Percentiles rank a stretch among this genome's conserved stretches.
These are phyloP conservation scores for Glebionis coronaria DNA, from an alignment of 129 eudicot species.

Conservation along the genomic window DNA sequence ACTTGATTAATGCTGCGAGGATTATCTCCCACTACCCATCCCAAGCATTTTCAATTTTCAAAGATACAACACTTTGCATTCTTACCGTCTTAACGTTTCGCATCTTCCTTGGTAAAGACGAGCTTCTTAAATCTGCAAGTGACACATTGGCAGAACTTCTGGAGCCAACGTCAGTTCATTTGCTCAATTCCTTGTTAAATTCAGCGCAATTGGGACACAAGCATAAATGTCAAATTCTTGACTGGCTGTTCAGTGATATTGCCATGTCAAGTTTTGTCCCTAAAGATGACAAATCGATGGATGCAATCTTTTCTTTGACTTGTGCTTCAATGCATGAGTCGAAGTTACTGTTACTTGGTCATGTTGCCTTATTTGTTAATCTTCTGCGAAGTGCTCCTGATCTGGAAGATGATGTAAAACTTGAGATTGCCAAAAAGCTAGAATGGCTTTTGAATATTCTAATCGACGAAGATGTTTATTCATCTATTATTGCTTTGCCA, in stretches of 20 bases:
- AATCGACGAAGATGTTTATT: constrained; percentile 58
- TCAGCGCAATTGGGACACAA: constrained; percentile 55
- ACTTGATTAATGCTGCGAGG: constrained; percentile 95
- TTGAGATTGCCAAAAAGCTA: constrained; percentile 66
- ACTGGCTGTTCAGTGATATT: constrained; percentile 58
- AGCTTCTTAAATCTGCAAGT: constrained; percentile 52
- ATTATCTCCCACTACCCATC: constrained; percentile 78
- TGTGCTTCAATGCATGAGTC: constrained; percentile 47
- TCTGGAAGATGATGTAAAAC: constrained; percentile 57
- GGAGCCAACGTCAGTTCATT: too few relatives aligned
- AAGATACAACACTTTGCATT: constrained; percentile 60
- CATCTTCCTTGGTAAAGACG: constrained; percentile 54
- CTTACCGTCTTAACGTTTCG: constrained; percentile 60
- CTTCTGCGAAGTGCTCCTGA: constrained; percentile 70
- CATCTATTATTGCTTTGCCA: constrained; percentile 52
- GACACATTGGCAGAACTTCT: constrained; percentile 69
- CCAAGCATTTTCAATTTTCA: constrained; percentile 54
- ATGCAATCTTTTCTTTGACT: constrained; percentile 37
- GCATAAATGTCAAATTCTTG: constrained; percentile 60
- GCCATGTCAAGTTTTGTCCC: constrained; percentile 10
- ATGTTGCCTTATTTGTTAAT: constrained; percentile 57
- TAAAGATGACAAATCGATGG: constrained; percentile 19
- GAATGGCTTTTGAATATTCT: constrained; percentile 57
- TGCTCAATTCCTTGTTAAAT: constrained; percentile 54
- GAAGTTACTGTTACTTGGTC: constrained; percentile 43